Evolutionary conservation across 495 filamentous ascomycete genomes (phyloP).

Genomic region (Physcia stellaris): DNA sequence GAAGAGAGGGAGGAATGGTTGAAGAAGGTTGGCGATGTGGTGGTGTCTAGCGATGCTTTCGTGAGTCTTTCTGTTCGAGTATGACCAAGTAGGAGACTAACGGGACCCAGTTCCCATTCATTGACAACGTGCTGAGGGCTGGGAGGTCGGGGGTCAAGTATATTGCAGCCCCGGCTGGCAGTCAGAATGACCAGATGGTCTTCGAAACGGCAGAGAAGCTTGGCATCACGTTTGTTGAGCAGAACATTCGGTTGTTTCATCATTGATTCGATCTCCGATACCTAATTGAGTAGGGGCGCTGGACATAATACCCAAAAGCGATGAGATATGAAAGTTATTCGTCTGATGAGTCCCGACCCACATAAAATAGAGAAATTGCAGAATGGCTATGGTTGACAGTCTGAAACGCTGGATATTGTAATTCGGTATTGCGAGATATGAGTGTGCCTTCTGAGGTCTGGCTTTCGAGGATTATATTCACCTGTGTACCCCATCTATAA

Average conservation of each 20-base stretch:
- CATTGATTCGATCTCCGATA: constrained; percentile 41
- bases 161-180: constrained; percentile 82
- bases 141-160: constrained; percentile 84
- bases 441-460: too few species aligned
- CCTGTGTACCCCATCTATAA: too few species aligned
- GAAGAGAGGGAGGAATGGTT: constrained; percentile 81
- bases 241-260: constrained; percentile 78
- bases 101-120: constrained; percentile 71
- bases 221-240: constrained; percentile 82
- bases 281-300: too few species aligned
- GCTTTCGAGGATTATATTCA: too few species aligned
- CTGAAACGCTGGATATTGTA: too few species aligned
- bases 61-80: constrained; percentile 38
- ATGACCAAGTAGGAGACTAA: constrained; percentile 7
- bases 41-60: constrained; percentile 86
- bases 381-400: too few species aligned
- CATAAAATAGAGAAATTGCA: too few species aligned
- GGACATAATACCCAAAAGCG: too few species aligned
- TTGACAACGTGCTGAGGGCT: constrained; percentile 91
- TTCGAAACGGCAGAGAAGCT: constrained; percentile 87
- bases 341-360: too few species aligned
- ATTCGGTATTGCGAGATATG: too few species aligned
- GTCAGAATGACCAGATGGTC: constrained; percentile 81
- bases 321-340: too few species aligned
- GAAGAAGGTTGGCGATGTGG: constrained; percentile 64